Evolutionary conservation across 768 basidiomycete species (phyloP).

Genomic region (Kwoniella bestiolae): DNA sequence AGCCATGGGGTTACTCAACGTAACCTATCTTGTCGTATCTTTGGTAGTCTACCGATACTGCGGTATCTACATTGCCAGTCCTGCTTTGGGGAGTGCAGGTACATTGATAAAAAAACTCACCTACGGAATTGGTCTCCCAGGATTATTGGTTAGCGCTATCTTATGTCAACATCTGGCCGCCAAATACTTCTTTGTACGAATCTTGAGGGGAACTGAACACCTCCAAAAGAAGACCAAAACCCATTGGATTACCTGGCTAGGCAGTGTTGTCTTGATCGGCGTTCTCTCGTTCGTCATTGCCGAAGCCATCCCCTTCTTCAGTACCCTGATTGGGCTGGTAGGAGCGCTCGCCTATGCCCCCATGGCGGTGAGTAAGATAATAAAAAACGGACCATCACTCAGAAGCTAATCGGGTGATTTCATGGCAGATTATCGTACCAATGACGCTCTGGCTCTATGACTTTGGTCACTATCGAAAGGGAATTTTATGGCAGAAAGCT

Average conservation of each 20-base stretch:
- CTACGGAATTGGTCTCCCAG: conserved; percentile 48
- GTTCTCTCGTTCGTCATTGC: conserved; percentile 21
- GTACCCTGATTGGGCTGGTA: conserved; percentile 34
- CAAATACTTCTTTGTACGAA: conserved; percentile 33
- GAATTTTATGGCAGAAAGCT: conserved; percentile 3
- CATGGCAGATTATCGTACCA: conserved; percentile 11
- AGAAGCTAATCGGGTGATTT: background rate
- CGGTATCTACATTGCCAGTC: conserved; percentile 36
- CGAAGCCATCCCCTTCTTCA: conserved; percentile 32
- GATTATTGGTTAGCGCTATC: conserved; percentile 31
- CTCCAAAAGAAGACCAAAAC: conserved; percentile 21
- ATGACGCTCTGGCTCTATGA: conserved; percentile 33
- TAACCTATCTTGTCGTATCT: conserved; percentile 22
- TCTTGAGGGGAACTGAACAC: conserved; percentile 27
- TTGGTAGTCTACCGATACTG: conserved; percentile 20
- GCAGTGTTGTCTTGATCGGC: conserved; percentile 19
- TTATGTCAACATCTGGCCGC: conserved; percentile 23
- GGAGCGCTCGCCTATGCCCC: conserved; percentile 33
- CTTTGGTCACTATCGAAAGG: conserved; percentile 20
- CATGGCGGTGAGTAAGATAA: conserved; percentile 15
- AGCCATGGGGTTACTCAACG: conserved; percentile 29
- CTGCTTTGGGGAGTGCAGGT: conserved; percentile 47
- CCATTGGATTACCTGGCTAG: conserved; percentile 25
- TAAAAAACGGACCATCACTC: too few relatives aligned
- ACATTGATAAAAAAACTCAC: conserved; percentile 42